phyloP scores from a whole-genome alignment of 2,329 filamentous ascomycete species.

The Capronia americana region DNA sequence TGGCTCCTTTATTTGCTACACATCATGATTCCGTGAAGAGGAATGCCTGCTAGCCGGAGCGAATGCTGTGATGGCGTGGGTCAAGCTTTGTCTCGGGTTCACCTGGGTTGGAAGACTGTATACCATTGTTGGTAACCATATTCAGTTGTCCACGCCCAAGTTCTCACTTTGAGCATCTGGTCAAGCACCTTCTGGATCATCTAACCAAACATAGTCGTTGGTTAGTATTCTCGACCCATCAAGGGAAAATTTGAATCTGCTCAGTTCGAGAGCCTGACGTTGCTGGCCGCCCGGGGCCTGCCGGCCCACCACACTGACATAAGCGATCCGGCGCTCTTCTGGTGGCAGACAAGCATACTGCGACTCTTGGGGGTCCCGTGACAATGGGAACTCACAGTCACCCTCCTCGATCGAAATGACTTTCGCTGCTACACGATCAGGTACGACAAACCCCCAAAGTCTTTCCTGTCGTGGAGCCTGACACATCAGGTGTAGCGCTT shows the following conservation, averaged over 20 bases:
- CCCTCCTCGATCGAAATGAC: slow-evolving; percentile 32
- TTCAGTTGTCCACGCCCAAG: too few relatives aligned
- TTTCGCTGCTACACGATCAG: slow-evolving; percentile 27
- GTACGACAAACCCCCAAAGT: slow-evolving; percentile 28
- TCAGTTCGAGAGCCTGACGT: slow-evolving; percentile 32
- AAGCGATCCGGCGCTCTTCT: slow-evolving; percentile 30
- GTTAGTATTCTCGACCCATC: slow-evolving; percentile 18
- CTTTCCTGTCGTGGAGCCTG: slow-evolving; percentile 24
- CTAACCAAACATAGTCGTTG: background rate
- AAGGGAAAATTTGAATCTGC: slow-evolving; percentile 24
- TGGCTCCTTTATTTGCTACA: too few relatives aligned
- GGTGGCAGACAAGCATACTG: slow-evolving; percentile 25
- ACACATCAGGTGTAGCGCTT: slow-evolving; percentile 29
- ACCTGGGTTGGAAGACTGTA: too few relatives aligned
- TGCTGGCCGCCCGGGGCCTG: slow-evolving; percentile 17
- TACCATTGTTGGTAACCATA: too few relatives aligned
- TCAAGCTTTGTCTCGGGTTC: too few relatives aligned
- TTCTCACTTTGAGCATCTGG: too few relatives aligned
- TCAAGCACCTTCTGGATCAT: background rate
- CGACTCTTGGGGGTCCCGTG: background rate
- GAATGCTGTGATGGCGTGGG: too few relatives aligned
- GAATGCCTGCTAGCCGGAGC: too few relatives aligned
- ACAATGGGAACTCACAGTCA: slow-evolving; percentile 4
- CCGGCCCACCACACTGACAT: slow-evolving; percentile 23
- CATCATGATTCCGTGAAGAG: too few relatives aligned